phyloP scores from a whole-genome alignment of 2,329 filamentous ascomycete species.

The Phialemonium atrogriseum region DNA sequence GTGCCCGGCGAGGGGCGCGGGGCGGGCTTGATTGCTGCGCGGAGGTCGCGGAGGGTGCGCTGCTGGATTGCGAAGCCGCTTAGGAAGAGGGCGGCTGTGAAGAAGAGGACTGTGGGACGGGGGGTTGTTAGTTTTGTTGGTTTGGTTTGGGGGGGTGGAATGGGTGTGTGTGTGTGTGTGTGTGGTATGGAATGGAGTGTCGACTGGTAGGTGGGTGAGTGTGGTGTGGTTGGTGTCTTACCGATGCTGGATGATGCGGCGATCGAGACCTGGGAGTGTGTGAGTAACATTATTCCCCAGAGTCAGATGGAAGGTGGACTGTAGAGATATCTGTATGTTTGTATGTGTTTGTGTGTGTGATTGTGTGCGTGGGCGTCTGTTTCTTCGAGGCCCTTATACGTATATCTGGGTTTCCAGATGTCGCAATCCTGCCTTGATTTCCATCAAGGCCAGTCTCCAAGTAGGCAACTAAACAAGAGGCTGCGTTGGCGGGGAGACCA shows the following conservation, averaged over 20 bases:
- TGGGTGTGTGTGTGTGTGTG: too few species aligned
- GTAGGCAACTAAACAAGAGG: conserved; percentile 4
- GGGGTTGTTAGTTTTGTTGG: conserved; percentile 4
- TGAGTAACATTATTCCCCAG: conserved; percentile 50
- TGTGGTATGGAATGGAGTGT: too few species aligned
- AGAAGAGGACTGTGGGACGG: conserved; percentile 53
- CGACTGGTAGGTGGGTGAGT: not conserved
- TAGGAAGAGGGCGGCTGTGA: conserved; percentile 75
- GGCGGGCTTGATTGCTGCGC: conserved; percentile 58
- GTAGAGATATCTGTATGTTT: too few species aligned
- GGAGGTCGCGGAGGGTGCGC: conserved; percentile 69
- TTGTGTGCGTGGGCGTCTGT: too few species aligned
- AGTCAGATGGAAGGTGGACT: too few species aligned
- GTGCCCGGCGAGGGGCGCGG: conserved; percentile 37
- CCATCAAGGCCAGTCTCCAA: not conserved
- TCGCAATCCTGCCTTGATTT: not conserved
- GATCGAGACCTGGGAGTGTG: conserved; percentile 62
- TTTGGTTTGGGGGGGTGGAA: conserved; percentile 4
- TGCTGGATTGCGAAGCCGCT: conserved; percentile 86
- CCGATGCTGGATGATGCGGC: conserved; percentile 55
- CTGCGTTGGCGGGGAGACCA: conserved; percentile 33
- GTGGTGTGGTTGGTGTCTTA: conserved; percentile 28
- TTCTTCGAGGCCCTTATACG: too few species aligned
- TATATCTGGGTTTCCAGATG: too few species aligned
- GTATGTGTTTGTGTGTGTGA: conserved; percentile 6